Evolutionary conservation across 495 filamentous ascomycete genomes (phyloP), one percentile per base, ranked within the genome.

Genomic region (Aspergillus panamensis): DNA sequence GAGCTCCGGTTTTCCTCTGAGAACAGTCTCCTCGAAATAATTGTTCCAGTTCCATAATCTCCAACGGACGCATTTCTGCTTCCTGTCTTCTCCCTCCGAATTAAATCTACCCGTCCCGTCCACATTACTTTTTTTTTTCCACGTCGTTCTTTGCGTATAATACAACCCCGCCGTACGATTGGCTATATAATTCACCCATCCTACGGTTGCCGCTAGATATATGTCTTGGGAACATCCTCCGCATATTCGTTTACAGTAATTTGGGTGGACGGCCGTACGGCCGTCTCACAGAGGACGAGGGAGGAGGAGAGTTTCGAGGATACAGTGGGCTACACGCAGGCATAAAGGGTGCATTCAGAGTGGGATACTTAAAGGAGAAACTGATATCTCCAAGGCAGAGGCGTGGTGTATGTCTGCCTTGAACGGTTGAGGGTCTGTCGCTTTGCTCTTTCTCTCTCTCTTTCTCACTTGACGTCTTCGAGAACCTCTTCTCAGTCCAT

Each of bases 211-310:
- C 32, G 16, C 43, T 43, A 33, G 5, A 25, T 58, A 56, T 51
- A 71, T 69, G 62, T 55, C 47, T 63, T 65, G 55, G 61, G 2
- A 21, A 33, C 21, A 61, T 32, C 35, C 47, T 30, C 57, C 51
- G 20, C 55, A 60, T 59, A 61, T 52, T 58, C 64, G 62, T 53
- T 62, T 51, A 52, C 58, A 58, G 63, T 53, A 73, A 48, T 61
- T 58, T 53, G 65, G 67, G 76, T 71, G 69, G 76, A 76, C 76
- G 76, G 74, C 76, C 74, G 64, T 69, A 62, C 62, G 76, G 76
- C 73, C 76, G 74, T 77, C 74, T 72, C 72, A 65, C 67, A 69
- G 51, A 60, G 62, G 61, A 68, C 66, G 68, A 64, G 72, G 71
- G 67, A 63, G 74, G 73, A 69, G 68, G 69, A 51, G 55, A 51